Evolutionary conservation across 805 yeast genomes (phyloP).

Genomic region (Kuraishia floccosa): DNA sequence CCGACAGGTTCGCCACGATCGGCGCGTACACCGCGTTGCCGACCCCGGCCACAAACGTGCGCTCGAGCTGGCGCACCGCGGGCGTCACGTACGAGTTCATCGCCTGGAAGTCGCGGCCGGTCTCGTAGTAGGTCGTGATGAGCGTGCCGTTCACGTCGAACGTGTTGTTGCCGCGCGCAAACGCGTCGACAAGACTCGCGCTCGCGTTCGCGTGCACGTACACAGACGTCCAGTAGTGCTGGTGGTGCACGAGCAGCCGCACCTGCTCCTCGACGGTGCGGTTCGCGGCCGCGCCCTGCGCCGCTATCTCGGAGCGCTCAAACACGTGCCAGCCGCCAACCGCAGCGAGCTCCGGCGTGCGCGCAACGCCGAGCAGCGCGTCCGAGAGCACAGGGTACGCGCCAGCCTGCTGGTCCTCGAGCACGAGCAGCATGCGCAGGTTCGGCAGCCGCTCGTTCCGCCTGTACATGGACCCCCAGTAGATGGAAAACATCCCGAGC

Average conservation of each 20-base stretch:
- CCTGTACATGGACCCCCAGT: conserved; percentile 36
- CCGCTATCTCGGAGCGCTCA: not conserved
- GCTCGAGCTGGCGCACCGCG: conserved; percentile 24
- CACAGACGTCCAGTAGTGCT: conserved; percentile 51
- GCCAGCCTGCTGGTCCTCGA: conserved; percentile 16
- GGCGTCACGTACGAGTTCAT: conserved; percentile 35
- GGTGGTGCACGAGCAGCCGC: not conserved
- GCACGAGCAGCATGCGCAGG: conserved; percentile 24
- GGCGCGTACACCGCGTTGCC: conserved; percentile 14
- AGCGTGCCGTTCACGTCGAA: conserved; percentile 18
- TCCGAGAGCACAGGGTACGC: not conserved
- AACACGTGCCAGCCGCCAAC: not conserved
- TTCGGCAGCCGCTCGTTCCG: conserved; percentile 18
- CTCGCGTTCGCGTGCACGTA: conserved; percentile 41
- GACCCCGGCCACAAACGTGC: conserved; percentile 13
- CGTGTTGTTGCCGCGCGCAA: conserved; percentile 17
- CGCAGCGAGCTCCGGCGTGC: not conserved
- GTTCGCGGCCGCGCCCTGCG: not conserved
- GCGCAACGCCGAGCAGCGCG: not conserved
- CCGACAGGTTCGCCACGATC: conserved; percentile 13
- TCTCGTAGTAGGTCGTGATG: conserved; percentile 35
- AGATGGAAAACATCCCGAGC: conserved; percentile 26
- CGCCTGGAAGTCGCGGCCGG: conserved; percentile 50
- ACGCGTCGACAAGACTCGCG: conserved; percentile 17
- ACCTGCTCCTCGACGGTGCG: not conserved